Conservation (phyloP, 495 filamentous ascomycete genomes). For the Penicillium psychrofluorescens region DNA sequence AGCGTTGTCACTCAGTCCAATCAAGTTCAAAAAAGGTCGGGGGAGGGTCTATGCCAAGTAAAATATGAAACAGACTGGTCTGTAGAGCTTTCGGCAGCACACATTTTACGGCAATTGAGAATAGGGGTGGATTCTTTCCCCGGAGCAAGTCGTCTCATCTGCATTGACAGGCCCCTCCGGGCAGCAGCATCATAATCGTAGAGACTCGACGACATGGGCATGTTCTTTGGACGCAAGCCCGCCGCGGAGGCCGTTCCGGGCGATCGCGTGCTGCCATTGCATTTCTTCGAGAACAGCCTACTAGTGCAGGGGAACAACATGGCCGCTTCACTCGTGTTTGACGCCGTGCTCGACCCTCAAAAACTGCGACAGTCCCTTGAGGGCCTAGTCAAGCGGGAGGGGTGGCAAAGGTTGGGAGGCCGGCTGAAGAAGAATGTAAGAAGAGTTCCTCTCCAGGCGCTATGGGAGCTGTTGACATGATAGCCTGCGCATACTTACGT, state of each 20-base stretch:
- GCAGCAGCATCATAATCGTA: neutral
- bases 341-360: slow-evolving; percentile 42
- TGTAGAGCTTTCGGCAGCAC: no score
- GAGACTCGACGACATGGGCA: slow-evolving; percentile 4
- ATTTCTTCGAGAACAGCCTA: slow-evolving; percentile 16
- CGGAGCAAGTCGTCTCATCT: no score
- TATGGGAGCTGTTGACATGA: no score
- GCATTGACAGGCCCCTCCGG: neutral
- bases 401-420: slow-evolving; percentile 42
- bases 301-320: slow-evolving; percentile 18
- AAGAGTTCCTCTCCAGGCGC: no score
- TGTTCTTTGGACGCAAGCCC: slow-evolving; percentile 7
- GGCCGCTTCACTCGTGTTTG: slow-evolving; percentile 32
- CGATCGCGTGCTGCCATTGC: slow-evolving; percentile 13
- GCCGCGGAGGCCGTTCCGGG: slow-evolving; percentile 8
- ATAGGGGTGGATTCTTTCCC: no score
- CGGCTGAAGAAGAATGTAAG: slow-evolving; percentile 35
- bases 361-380: slow-evolving; percentile 31
- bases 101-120: no score
- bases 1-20: no score
- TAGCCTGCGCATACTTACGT: no score
- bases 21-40: no score
- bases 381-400: slow-evolving; percentile 26
- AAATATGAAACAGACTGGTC: no score
- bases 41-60: no score